Conservation (phyloP, 164 flowering plant genomes). For the Dillenia turbinata region DNA sequence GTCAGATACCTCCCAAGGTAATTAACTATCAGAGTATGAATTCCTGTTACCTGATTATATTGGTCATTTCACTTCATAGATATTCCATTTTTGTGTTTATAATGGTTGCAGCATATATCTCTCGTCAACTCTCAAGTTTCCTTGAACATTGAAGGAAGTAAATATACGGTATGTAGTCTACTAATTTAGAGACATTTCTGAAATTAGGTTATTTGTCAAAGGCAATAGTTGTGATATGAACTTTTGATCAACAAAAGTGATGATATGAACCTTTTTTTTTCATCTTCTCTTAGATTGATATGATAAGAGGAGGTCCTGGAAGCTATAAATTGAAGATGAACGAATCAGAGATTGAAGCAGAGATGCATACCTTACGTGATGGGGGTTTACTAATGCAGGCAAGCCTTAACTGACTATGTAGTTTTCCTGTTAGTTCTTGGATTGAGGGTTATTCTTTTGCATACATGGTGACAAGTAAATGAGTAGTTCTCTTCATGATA, state of each 20-base stretch:
- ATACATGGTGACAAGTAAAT: too few species aligned
- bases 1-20: conserved; percentile 99
- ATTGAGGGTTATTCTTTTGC: too few species aligned
- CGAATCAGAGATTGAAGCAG: conserved; percentile 88
- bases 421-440: too few species aligned
- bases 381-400: conserved; percentile 99
- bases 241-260: too few species aligned
- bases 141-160: conserved; percentile 97
- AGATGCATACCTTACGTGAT: conserved; percentile 95
- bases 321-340: conserved; percentile 87
- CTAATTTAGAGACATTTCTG: background rate
- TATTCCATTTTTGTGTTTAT: conserved; percentile 5
- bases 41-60: background rate
- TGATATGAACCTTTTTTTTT: background rate
- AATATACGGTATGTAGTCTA: conserved; percentile 63
- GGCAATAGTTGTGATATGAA: too few species aligned
- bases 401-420: conserved; percentile 16
- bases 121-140: conserved; percentile 89
- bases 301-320: conserved; percentile 93
- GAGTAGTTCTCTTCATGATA: too few species aligned
- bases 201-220: too few species aligned
- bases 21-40: background rate
- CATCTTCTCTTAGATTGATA: conserved; percentile 58
- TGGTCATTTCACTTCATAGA: background rate
- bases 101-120: conserved; percentile 81